Base-by-base conservation (phyloP, 2,329 filamentous ascomycete genomes). In the Tolypocladium inflatum region DNA sequence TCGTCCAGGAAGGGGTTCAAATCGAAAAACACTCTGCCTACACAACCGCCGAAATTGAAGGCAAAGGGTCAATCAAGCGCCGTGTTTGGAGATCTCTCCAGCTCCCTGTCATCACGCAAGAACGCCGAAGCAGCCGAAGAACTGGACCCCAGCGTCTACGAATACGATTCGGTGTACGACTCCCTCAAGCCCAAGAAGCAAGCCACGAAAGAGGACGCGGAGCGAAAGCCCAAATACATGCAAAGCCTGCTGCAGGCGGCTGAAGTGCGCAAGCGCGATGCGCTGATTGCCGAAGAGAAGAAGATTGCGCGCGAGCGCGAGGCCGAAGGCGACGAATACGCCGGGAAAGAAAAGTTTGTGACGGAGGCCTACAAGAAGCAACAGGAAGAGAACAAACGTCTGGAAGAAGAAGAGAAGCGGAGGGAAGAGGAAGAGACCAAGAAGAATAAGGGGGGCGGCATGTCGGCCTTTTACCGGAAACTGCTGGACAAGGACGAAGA, bases 141-240 rank as follows among this genome's bases (percentile, higher is more conserved):
- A 59, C 68, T 88, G 10, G 90, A 94, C 66, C 77, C 88, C 1
- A 86, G 84, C 54, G 86, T 94, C 64, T 94, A 92, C 76, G 90
- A 94, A 73, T 95, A 94, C 74, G 90, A 95, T 70, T 82, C 81
- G 2, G 88, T 90, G 26, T 92, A 91, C 74, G 89, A 93, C 65
- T 88, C 87, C 1, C 78, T 93, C 45, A 87, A 90, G 63, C 82
- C 84, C 19, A 80, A 85, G 59, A 83, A 85, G 60, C 81, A 83
- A 63, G 80, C 80, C 59, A 77, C 76, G 5, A 79, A 78, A 8
- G 76, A 77, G 53, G 76, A 77, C 51, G 76, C 77, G 57, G 82
- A 87, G 66, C 78, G 84, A 45, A 85, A 84, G 64, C 87, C 90
- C 1, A 90, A 89, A 65, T 94, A 94, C 74, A 92, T 94, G 84